These are phyloP conservation scores for Cenchrus fungigraminus DNA, from an alignment of 176 grass and related monocot species.

Conservation along the genomic window DNA sequence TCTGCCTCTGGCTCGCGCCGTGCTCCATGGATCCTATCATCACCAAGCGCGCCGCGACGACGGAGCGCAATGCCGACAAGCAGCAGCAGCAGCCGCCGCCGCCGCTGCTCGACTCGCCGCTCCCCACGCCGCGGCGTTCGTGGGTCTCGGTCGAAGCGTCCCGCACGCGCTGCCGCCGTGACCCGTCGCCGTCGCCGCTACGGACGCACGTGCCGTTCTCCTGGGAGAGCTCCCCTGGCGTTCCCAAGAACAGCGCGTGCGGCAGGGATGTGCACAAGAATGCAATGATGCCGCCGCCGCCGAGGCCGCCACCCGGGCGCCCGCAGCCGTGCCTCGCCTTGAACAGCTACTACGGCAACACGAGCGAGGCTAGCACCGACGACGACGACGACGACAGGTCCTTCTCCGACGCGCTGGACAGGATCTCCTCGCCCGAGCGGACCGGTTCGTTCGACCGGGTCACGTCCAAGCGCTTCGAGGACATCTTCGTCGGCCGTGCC, in stretches of 20 bases:
- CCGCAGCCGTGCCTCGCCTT: constrained; percentile 22
- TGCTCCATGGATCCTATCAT: constrained; percentile 45
- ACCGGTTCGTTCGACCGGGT: constrained; percentile 68
- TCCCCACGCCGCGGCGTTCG: constrained; percentile 75
- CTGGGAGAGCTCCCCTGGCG: constrained; percentile 93
- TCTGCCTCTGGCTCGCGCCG: neutral
- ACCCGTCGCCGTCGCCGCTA: constrained; percentile 56
- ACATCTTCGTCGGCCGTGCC: constrained; percentile 53
- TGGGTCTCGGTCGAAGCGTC: constrained; percentile 43
- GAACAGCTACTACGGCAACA: constrained; percentile 42
- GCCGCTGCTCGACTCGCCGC: constrained; percentile 72
- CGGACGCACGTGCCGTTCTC: constrained; percentile 78
- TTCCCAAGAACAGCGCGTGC: constrained; percentile 54
- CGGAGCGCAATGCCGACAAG: constrained; percentile 19
- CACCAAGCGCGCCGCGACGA: constrained; percentile 45
- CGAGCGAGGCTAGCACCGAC: constrained; percentile 59
- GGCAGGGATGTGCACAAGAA: constrained; percentile 21
- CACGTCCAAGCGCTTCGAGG: constrained; percentile 65
- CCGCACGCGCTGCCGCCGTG: constrained; percentile 41
- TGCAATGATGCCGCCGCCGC: constrained; percentile 44
- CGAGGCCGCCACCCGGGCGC: constrained; percentile 67
- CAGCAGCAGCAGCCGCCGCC: constrained; percentile 22
- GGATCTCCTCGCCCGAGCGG: constrained; percentile 64
- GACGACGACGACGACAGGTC: constrained; percentile 51
- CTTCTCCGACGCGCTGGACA: constrained; percentile 77